These are phyloP conservation scores for Naganishia randhawae DNA, from an alignment of 768 basidiomycete species.

Conservation along the genomic window DNA sequence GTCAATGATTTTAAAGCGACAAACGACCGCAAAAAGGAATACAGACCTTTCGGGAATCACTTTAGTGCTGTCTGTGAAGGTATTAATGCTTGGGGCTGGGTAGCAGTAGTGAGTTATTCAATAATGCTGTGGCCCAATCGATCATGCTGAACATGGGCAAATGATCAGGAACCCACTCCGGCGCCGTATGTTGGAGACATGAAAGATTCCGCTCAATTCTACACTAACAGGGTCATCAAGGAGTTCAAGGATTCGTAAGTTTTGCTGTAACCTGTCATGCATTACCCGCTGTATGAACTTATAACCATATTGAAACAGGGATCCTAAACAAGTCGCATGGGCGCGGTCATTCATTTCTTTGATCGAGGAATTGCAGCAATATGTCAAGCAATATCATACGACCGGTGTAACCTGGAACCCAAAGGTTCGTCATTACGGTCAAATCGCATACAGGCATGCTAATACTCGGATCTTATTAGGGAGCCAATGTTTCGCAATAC, in stretches of 20 bases:
- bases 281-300: neutral
- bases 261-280: neutral
- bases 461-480: neutral
- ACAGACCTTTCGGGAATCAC: constrained; percentile 65
- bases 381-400: constrained; percentile 77
- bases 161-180: constrained; percentile 65
- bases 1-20: constrained; percentile 79
- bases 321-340: constrained; percentile 85
- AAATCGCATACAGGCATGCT: neutral
- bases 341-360: constrained; percentile 66
- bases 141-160: constrained; percentile 10
- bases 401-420: constrained; percentile 87
- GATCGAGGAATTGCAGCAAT: constrained; percentile 74
- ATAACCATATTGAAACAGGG: constrained; percentile 56
- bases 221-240: constrained; percentile 82
- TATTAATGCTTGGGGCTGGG: constrained; percentile 78
- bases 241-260: constrained; percentile 87
- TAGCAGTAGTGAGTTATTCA: constrained; percentile 63
- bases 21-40: constrained; percentile 68
- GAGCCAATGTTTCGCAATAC: neutral
- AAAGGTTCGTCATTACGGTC: constrained; percentile 55
- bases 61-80: constrained; percentile 78
- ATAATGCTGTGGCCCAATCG: neutral
- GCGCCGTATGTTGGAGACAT: constrained; percentile 72
- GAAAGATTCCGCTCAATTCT: constrained; percentile 82